Conservation (phyloP, 176 grass and related monocot species). For the Paspalum vaginatum region DNA sequence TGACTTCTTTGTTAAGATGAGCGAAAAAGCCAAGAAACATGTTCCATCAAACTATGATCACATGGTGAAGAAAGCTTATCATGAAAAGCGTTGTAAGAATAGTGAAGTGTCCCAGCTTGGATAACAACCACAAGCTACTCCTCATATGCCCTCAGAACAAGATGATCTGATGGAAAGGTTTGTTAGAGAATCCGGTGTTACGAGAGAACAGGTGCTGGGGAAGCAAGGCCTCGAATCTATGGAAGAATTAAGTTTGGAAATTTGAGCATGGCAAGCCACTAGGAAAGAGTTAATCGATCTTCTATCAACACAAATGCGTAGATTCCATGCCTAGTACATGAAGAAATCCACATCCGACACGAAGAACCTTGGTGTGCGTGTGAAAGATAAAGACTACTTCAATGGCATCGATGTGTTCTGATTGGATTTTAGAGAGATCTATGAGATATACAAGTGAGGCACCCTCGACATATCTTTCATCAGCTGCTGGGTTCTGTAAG, state of each 20-base stretch:
- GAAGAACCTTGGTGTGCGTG: not conserved
- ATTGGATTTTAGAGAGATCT: not conserved
- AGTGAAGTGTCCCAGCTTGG: too few species aligned
- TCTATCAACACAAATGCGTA: not conserved
- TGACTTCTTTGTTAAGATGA: not conserved
- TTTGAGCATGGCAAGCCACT: not conserved
- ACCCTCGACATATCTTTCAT: not conserved
- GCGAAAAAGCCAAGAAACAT: not conserved
- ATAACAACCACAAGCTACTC: too few species aligned
- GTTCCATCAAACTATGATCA: not conserved
- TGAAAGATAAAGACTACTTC: not conserved
- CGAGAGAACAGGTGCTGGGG: too few species aligned
- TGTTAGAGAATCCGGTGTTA: too few species aligned
- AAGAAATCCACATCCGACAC: not conserved
- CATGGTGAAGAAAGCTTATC: not conserved
- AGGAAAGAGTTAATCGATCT: not conserved
- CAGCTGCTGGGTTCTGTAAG: not conserved
- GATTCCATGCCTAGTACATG: too few species aligned
- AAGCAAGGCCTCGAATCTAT: too few species aligned
- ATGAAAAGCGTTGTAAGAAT: not conserved
- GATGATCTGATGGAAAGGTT: too few species aligned
- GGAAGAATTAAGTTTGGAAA: too few species aligned
- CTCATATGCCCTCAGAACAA: too few species aligned
- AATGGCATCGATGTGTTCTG: not conserved
- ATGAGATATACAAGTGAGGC: not conserved